Percentiles rank a stretch among this genome's conserved stretches.
Conservation (phyloP, 1,139 yeast species). For the Candida pseudoviswanathii region DNA sequence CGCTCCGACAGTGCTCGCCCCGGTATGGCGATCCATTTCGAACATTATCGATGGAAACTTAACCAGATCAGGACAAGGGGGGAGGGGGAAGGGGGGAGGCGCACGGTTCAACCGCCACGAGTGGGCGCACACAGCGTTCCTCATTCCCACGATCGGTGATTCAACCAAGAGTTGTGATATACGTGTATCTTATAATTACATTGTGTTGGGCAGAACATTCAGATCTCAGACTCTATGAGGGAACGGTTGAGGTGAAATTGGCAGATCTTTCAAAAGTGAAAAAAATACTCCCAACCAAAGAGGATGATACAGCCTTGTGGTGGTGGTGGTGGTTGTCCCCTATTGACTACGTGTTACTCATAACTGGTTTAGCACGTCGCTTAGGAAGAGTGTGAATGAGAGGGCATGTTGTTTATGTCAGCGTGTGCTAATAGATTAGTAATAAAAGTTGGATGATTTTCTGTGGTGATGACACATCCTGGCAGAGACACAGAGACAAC, state of each 20-base stretch:
- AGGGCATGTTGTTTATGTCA: not conserved
- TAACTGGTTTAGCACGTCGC: not conserved
- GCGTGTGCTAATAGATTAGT: not conserved
- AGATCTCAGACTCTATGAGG: constrained; percentile 1
- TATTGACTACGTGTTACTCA: not conserved
- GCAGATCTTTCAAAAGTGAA: not conserved
- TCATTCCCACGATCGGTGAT: not conserved
- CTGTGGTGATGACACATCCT: not conserved
- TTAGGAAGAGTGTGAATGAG: not conserved
- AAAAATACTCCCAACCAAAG: too few species aligned
- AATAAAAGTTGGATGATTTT: not conserved
- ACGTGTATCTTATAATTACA: not conserved
- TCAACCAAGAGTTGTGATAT: not conserved
- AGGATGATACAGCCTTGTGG: too few species aligned
- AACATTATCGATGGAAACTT: constrained; percentile 1
- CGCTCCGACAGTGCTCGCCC: too few species aligned
- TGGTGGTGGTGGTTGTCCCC: too few species aligned
- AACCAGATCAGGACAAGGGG: not conserved
- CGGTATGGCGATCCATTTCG: not conserved
- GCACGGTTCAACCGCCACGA: too few species aligned
- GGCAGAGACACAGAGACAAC: too few species aligned
- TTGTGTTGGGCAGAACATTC: not conserved
- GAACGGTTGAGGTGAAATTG: not conserved
- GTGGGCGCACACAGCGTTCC: too few species aligned
- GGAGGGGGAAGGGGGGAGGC: not conserved